phyloP scores from a whole-genome alignment of 2,329 filamentous ascomycete genomes.

The Fusarium penzigii region DNA sequence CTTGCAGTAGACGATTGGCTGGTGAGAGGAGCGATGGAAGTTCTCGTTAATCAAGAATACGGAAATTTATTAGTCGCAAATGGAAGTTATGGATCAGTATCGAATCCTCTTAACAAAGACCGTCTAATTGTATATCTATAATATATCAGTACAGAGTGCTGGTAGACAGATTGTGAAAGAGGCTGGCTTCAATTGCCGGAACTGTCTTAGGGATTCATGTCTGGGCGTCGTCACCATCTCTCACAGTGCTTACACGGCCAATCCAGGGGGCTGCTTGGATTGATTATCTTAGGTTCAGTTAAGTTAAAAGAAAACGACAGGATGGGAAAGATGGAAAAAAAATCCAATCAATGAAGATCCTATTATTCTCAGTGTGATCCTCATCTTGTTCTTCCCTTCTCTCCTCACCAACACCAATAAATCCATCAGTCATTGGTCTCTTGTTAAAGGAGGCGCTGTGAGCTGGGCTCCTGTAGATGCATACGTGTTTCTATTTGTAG shows the following conservation, averaged over 20 bases:
- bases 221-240: constrained; percentile 4
- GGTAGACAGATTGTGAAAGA: not conserved
- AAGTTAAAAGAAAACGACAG: not conserved
- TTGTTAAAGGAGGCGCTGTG: not conserved
- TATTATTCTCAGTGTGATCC: not conserved
- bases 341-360: not conserved
- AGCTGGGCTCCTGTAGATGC: constrained; percentile 3
- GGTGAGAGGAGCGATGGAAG: constrained; percentile 4
- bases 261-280: not conserved
- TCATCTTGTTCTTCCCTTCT: not conserved
- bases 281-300: not conserved
- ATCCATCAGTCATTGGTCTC: not conserved
- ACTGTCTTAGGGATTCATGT: not conserved
- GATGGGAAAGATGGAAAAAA: not conserved
- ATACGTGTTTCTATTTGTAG: constrained; percentile 14
- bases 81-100: too few relatives aligned
- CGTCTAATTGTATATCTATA: too few relatives aligned
- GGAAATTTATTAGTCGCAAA: not conserved
- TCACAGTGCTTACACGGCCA: constrained; percentile 1
- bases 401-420: not conserved
- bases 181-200: constrained; percentile 12
- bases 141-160: too few relatives aligned
- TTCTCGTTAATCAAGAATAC: constrained; percentile 7
- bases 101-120: too few relatives aligned
- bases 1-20: constrained; percentile 29